Base-by-base conservation (phyloP, 768 basidiomycete genomes). In the Rhizopogon roseolus region DNA sequence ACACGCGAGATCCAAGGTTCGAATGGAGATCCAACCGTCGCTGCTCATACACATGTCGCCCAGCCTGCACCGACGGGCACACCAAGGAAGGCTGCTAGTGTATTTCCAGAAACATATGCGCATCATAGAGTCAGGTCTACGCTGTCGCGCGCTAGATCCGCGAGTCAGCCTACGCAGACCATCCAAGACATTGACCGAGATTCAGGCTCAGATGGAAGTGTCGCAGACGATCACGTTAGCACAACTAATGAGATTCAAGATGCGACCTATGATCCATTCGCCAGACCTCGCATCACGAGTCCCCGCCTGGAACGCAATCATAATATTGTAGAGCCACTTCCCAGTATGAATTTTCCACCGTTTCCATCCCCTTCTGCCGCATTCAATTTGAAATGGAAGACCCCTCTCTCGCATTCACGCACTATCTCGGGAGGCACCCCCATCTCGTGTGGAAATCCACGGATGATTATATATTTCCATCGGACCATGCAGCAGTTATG, bases 1-100 rank as follows among this genome's bases (percentile, higher is more conserved):
- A 27, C 55, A 43, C 55, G 53, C 36, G 67, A 67, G 49, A 39
- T 69, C 4, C 38, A 36, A 44, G 60, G 62, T 38, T 34, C 14
- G 11, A 59, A 65, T 36, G 19, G 57, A 6, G 54, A 68, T 22
- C 9, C 54, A 5, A 17, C 52, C 34, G 25, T 51, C n/a, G 40
- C 56, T 16, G 19, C 32, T 14, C 19, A 48, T 16, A 22, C 8
- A 5, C 58, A 34, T 46, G 32, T 17, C 14, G 32, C 32, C 34
- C 45, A 19, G 17, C 32, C 29, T 34, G 17, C 32, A 13, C 19
- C 45, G 45, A 22, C 45, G 17, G 19, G 13, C 4, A 36, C 53
- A 11, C 43, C 57, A 8, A 54, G 22, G 50, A 62, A 61, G 41
- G 43, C 43, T 53, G 3, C 45, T 13, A 50, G 29, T 46, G 1